Conservation (phyloP, 768 basidiomycete species). For the Leccinum subgranulosum region DNA sequence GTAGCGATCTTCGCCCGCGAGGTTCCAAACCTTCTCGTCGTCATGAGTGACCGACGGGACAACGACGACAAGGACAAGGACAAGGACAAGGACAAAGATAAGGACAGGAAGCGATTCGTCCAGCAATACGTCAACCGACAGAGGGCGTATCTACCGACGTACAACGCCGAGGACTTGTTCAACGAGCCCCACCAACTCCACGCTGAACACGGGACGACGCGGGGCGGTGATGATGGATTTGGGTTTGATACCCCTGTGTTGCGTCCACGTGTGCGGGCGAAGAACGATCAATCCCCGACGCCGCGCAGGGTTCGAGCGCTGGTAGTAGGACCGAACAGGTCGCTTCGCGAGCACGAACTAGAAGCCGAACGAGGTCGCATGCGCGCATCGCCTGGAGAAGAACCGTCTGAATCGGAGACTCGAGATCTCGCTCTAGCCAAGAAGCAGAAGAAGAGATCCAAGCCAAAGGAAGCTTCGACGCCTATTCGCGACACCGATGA, state of each 20-base stretch:
- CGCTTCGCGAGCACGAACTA: neutral
- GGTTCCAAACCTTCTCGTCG: neutral
- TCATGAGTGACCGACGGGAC: conserved; percentile 32
- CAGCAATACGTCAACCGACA: conserved; percentile 51
- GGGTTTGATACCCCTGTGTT: conserved; percentile 57
- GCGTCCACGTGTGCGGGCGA: conserved; percentile 39
- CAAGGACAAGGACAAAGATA: conserved; percentile 19
- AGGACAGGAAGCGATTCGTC: conserved; percentile 37
- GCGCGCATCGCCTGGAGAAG: neutral
- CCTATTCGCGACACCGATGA: conserved; percentile 26
- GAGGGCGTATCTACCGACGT: conserved; percentile 38
- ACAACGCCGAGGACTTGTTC: conserved; percentile 40
- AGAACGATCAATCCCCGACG: conserved; percentile 8
- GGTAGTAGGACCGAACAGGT: neutral
- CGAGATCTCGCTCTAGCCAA: conserved; percentile 4
- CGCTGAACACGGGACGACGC: neutral
- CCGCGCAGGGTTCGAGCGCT: neutral
- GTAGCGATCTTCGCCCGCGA: neutral
- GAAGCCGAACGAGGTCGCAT: neutral
- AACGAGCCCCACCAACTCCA: conserved; percentile 13
- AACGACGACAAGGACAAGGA: too few relatives aligned
- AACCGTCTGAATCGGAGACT: neutral
- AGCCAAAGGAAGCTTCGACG: conserved; percentile 18
- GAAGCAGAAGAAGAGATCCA: conserved; percentile 24
- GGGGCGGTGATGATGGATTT: conserved; percentile 22